A percentile compares a stretch with the other conserved stretches of the same genome.
These are phyloP conservation scores for Trichosporon sp. DNA, from an alignment of 1,284 basidiomycete species.

Conservation along the genomic window DNA sequence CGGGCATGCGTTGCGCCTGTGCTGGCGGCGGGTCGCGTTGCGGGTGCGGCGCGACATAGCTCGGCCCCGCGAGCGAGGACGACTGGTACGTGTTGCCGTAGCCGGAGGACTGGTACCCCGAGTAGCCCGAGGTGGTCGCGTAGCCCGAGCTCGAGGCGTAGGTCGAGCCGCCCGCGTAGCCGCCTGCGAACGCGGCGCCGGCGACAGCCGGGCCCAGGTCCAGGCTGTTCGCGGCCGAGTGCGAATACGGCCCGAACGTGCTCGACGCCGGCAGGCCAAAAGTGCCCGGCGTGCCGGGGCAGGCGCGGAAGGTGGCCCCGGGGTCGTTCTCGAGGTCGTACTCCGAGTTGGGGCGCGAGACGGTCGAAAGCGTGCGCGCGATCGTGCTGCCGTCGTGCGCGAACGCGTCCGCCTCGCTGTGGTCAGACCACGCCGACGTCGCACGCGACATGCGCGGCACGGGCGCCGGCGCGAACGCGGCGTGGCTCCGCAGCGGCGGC, in stretches of 20 bases:
- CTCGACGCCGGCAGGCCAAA: neutral
- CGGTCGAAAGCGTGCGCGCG: constrained; percentile 34
- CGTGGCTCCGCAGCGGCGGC: neutral
- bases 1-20: constrained; percentile 10
- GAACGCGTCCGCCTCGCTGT: constrained; percentile 34
- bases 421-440: constrained; percentile 28
- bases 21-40: neutral
- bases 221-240: neutral
- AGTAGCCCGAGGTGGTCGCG: neutral
- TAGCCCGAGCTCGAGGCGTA: neutral
- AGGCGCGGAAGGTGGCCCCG: constrained; percentile 8
- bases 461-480: neutral
- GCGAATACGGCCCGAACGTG: neutral
- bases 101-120: neutral
- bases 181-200: neutral
- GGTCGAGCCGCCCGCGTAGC: neutral
- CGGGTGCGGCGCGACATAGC: neutral
- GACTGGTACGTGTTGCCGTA: neutral
- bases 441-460: constrained; percentile 3
- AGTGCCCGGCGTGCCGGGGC: neutral
- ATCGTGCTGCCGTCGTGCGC: constrained; percentile 31
- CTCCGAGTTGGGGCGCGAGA: constrained; percentile 21
- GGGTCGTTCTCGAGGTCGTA: constrained; percentile 22
- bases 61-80: neutral
- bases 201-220: neutral